Evolutionary conservation across 352 stramenopile species (phyloP).

Genomic region (Phytopythium litorale): DNA sequence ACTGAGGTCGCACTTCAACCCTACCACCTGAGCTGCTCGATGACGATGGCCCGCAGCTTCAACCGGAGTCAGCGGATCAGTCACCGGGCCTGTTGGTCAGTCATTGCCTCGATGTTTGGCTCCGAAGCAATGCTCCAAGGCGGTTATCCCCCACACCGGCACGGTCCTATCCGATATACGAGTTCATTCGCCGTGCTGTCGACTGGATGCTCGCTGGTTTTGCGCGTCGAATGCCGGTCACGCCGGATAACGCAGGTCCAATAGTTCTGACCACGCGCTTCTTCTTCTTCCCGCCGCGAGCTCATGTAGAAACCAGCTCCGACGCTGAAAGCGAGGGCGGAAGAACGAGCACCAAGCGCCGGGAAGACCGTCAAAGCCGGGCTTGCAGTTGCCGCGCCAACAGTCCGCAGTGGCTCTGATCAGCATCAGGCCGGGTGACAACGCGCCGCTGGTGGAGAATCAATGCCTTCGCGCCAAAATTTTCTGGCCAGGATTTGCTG

Average conservation of each 20-base stretch:
- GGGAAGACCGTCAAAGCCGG: not conserved
- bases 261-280: too few relatives aligned
- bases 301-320: not conserved
- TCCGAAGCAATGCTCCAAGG: too few relatives aligned
- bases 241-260: not conserved
- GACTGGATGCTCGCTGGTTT: not conserved
- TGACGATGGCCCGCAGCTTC: not conserved
- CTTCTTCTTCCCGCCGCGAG: too few relatives aligned
- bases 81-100: not conserved
- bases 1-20: constrained; percentile 4
- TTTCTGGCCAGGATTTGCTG: not conserved
- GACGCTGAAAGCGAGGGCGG: not conserved
- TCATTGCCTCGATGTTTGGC: too few relatives aligned
- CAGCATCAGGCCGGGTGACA: not conserved
- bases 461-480: not conserved
- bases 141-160: too few relatives aligned
- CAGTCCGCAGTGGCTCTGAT: not conserved
- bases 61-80: not conserved
- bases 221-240: not conserved
- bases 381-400: not conserved
- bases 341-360: not conserved
- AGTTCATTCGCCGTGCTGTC: too few relatives aligned
- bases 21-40: constrained; percentile 1
- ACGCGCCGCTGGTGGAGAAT: not conserved
- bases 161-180: too few relatives aligned